Evolutionary conservation across 2,329 filamentous ascomycete species (phyloP), one percentile per base, ranked within the genome.

Genomic region (Fragosphaeria purpurea): DNA sequence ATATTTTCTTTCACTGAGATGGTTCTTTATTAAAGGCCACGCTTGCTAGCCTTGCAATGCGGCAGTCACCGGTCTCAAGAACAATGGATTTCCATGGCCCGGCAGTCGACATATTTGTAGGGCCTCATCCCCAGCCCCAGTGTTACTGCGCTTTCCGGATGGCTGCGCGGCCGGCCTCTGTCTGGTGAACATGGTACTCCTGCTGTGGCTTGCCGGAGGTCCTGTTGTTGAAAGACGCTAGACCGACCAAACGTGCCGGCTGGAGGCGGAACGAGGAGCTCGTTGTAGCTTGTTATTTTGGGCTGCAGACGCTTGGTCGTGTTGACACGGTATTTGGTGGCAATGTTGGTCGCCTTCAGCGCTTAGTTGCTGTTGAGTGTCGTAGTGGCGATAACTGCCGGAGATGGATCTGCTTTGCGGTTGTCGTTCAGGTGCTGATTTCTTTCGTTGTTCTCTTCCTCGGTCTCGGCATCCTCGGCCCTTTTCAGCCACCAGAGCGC

Each of bases 51-150:
- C 22, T 22, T 22, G 75, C 69, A 5, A 89, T 65, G 12, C 76
- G 70, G 7, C 73, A 70, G 41, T 68, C 62, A 53, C 84, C 88
- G 0, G 74, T 72, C 62, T 90, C 84, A 2, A 89, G 63, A 10
- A 72, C 72, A 2, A 88, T 73, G 2, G 80, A 75, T 54, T 77
- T 76, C 84, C 85, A 89, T 3, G 80, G 77, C 0, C 81, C 82
- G 7, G 73, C 75, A 0, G 79, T 81, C 62, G 80, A 72, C 47
- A 84, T 58, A 6, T 82, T 71, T 22, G 22, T 22, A 1, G 82
- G 81, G 0, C 82, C 82, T 82, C 81, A 85, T 58, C 85, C 82
- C 82, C 82, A 85, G 5, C 82, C 80, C 79, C 79, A 86, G 57
- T 83, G 34, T 11, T 39, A 48, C 62, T 85, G 82, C 1, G 81